Evolutionary conservation across 495 filamentous ascomycete species (phyloP).

Genomic region (Neohortaea acidophila): DNA sequence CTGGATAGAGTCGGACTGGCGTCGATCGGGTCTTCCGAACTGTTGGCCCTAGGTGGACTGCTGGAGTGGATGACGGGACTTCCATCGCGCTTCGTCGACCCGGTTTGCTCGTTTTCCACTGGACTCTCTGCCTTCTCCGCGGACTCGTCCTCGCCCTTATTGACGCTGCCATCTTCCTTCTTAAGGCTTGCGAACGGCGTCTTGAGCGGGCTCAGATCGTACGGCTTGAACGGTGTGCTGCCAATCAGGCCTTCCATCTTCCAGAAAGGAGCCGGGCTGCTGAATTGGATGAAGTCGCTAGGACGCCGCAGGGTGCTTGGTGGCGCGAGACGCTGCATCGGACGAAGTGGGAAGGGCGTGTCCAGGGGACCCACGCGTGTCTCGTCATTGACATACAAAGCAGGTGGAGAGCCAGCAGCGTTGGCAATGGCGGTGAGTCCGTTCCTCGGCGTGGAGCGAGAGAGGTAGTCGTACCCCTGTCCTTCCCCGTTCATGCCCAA

Average conservation of each 20-base stretch:
- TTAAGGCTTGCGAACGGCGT: slow-evolving; percentile 14
- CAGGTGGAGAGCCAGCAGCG: slow-evolving; percentile 21
- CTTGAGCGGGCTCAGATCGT: slow-evolving; percentile 16
- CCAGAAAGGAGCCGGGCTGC: slow-evolving; percentile 95
- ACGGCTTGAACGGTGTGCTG: slow-evolving; percentile 17
- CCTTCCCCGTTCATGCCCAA: slow-evolving; percentile 9
- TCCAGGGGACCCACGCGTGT: slow-evolving; percentile 12
- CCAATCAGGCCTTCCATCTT: slow-evolving; percentile 32
- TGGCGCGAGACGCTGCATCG: slow-evolving; percentile 44
- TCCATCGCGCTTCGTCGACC: neutral
- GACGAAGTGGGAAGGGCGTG: slow-evolving; percentile 17
- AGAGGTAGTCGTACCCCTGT: slow-evolving; percentile 8
- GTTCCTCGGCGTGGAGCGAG: slow-evolving; percentile 18
- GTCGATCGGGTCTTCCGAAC: neutral
- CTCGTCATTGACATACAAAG: slow-evolving; percentile 17
- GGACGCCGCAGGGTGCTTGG: slow-evolving; percentile 81
- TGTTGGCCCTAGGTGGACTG: slow-evolving; percentile 4
- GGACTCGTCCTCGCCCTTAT: neutral
- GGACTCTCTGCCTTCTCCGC: neutral
- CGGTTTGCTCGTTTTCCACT: slow-evolving; percentile 2
- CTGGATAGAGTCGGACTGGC: slow-evolving; percentile 12
- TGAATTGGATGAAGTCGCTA: slow-evolving; percentile 87
- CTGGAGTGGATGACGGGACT: slow-evolving; percentile 15
- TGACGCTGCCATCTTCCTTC: slow-evolving; percentile 1
- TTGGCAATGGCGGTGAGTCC: slow-evolving; percentile 10